Evolutionary conservation across 805 yeast genomes (phyloP).

Genomic region (Candida khao-thaluensis): DNA sequence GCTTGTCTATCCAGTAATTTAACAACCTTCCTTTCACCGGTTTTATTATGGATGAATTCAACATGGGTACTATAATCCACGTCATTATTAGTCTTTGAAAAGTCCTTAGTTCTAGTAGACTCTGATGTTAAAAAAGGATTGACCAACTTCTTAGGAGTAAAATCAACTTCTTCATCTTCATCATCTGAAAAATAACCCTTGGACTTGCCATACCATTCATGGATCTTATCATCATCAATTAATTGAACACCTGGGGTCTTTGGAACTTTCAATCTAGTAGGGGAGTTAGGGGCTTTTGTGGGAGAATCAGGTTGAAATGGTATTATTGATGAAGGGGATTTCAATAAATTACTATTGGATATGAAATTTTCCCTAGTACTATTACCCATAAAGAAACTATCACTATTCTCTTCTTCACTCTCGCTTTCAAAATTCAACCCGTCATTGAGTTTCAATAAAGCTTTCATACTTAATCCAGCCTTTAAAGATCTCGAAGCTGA

Average conservation of each 20-base stretch:
- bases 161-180: slow-evolving; percentile 8
- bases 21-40: slow-evolving; percentile 35
- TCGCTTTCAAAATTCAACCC: slow-evolving; percentile 31
- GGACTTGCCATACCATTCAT: slow-evolving; percentile 40
- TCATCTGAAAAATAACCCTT: slow-evolving; percentile 29
- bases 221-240: slow-evolving; percentile 31
- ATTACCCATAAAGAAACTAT: slow-evolving; percentile 9
- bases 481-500: slow-evolving; percentile 10
- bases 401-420: slow-evolving; percentile 18
- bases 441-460: slow-evolving; percentile 21
- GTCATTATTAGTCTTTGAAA: background rate
- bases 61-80: slow-evolving; percentile 25
- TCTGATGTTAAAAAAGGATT: slow-evolving; percentile 24
- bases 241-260: slow-evolving; percentile 32
- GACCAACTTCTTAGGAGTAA: slow-evolving; percentile 8
- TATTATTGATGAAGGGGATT: slow-evolving; percentile 5
- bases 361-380: slow-evolving; percentile 6
- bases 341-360: slow-evolving; percentile 6
- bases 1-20: slow-evolving; percentile 33
- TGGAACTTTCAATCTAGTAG: slow-evolving; percentile 5
- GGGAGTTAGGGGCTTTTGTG: slow-evolving; percentile 1
- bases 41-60: slow-evolving; percentile 33
- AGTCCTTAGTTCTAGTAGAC: background rate
- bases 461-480: slow-evolving; percentile 19
- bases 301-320: background rate